Base-by-base conservation (phyloP, 345 rosid genomes). In the Arabis alpina region DNA sequence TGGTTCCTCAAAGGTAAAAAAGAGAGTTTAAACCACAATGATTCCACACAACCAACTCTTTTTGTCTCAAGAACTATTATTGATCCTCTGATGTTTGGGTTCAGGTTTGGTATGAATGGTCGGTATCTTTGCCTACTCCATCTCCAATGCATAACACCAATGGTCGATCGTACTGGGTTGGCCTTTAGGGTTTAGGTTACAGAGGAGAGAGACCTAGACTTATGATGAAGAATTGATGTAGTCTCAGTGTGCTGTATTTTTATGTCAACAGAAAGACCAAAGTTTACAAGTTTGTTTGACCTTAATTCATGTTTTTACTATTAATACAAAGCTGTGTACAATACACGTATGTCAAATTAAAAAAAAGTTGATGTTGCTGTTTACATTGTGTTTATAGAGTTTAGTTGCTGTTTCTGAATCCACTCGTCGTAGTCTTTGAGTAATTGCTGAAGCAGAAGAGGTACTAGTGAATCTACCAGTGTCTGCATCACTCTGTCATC, bases 101-200 rank as follows among this genome's bases (percentile, higher is more conserved):
- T 19, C 76, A 94, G 99, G 99, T 92, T 61, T 94, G 99, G 98
- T 92, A 94, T 39, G 98, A 94, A 70, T 94, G 99, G 99, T 83
- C 91, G 27, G 93, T 88, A 57, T 58, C 87, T 27, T 83, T 92
- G 43, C 98, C 97, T 6, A 23, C 54, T 47, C 79, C 82, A 27
- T 81, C 89, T 12, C 84, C 98, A 9, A 54, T 92, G 49, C 99
- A 92, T 83, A 94, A 94, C 86, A 82, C 83, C 85, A 92, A 86
- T 58, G 99, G 98, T 12, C 97, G 98, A 42, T 94, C 99, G 2
- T 89, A 92, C 37, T 88, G 98, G 99, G 98, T 91, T 12, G 99
- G 99, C 30, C 93, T 92, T 25, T 94, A 88, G 84, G 52, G 28
- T 49, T 13, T 37, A 49, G 36, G 37, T 52, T 14, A 49, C 58